phyloP scores from a whole-genome alignment of 1,284 basidiomycete species.

The Tausonia pullulans region DNA sequence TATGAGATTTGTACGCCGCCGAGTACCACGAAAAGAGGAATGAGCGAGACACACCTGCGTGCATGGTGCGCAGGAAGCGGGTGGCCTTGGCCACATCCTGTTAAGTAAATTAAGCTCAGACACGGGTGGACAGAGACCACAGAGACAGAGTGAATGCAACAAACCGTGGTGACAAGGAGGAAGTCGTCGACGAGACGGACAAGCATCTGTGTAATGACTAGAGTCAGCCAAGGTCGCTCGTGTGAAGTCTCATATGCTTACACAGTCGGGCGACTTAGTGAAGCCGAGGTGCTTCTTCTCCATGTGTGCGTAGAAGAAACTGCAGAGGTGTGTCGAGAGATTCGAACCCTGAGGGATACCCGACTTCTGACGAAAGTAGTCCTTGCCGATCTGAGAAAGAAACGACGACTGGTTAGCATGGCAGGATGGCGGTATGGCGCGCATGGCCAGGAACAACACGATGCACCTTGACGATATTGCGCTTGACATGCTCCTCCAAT shows the following conservation, averaged over 20 bases:
- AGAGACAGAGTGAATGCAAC: background rate
- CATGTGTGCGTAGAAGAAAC: constrained; percentile 86
- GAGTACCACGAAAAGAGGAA: background rate
- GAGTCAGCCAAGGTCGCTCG: background rate
- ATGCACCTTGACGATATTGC: constrained; percentile 76
- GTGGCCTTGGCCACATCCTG: constrained; percentile 50
- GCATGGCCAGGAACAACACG: no score
- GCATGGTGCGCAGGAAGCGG: constrained; percentile 67
- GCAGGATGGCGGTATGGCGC: background rate
- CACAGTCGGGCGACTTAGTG: constrained; percentile 49
- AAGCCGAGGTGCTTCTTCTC: constrained; percentile 56
- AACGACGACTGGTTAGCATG: background rate
- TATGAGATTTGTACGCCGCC: background rate
- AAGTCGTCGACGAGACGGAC: constrained; percentile 91
- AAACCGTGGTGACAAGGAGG: constrained; percentile 58
- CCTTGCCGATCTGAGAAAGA: constrained; percentile 23
- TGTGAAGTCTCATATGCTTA: constrained; percentile 34
- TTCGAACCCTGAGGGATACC: constrained; percentile 96
- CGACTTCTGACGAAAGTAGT: constrained; percentile 51
- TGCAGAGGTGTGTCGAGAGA: constrained; percentile 77
- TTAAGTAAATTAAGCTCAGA: background rate
- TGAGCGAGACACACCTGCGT: constrained; percentile 43
- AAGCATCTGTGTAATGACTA: constrained; percentile 47
- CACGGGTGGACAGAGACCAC: background rate
- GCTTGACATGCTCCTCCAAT: constrained; percentile 76